Percentiles rank a stretch among this genome's conserved stretches.
phyloP scores from a whole-genome alignment of 495 filamentous ascomycete genomes.

The Podospora sp. region DNA sequence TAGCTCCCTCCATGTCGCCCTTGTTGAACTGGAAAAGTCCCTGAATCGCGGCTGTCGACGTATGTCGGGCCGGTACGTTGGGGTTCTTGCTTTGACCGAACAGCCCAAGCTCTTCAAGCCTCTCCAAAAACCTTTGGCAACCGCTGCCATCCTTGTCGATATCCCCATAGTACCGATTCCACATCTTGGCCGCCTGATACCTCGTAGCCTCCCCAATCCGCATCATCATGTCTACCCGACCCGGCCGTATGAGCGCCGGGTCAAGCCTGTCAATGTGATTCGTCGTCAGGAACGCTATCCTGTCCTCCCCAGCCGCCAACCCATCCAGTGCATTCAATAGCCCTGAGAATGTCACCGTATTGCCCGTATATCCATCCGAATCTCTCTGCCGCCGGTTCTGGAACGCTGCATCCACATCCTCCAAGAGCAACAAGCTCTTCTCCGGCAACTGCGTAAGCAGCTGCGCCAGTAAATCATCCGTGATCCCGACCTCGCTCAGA shows the following conservation, averaged over 20 bases:
- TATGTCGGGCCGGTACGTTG: constrained; percentile 50
- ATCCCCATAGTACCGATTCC: constrained; percentile 92
- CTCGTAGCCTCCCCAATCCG: constrained; percentile 83
- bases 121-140: constrained; percentile 55
- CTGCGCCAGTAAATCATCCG: constrained; percentile 87
- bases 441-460: constrained; percentile 86
- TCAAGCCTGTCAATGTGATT: constrained; percentile 92
- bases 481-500: constrained; percentile 87
- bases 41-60: constrained; percentile 88
- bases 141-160: constrained; percentile 64
- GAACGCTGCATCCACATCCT: constrained; percentile 96
- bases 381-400: constrained; percentile 75
- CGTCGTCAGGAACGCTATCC: constrained; percentile 91
- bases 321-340: constrained; percentile 92
- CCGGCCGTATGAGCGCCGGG: constrained; percentile 84
- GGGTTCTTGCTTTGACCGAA: constrained; percentile 44
- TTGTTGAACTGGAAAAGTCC: constrained; percentile 95
- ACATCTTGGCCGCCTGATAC: constrained; percentile 83
- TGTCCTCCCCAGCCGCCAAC: constrained; percentile 91
- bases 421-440: constrained; percentile 82
- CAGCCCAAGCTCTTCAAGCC: constrained; percentile 53
- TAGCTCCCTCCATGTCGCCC: constrained; percentile 82
- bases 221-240: constrained; percentile 90
- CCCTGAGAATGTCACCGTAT: constrained; percentile 93
- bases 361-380: constrained; percentile 82